These are phyloP conservation scores for Beauveria medogensis DNA, from an alignment of 2,329 filamentous ascomycete species.

Conservation along the genomic window DNA sequence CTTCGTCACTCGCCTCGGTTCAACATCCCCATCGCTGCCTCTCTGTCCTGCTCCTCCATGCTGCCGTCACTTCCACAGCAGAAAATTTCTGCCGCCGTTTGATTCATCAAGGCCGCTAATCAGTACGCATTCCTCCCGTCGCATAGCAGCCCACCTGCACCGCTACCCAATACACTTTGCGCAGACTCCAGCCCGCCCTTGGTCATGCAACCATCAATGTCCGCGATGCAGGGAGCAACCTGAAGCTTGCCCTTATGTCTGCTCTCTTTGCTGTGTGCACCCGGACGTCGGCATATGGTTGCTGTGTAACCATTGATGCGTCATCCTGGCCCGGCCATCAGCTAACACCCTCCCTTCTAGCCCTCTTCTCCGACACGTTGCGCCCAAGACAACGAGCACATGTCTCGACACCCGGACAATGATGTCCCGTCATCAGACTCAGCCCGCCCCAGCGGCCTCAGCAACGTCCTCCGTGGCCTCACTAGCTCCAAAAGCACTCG, in stretches of 20 bases:
- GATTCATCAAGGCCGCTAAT: background rate
- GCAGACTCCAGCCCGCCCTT: background rate
- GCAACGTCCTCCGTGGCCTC: constrained; percentile 56
- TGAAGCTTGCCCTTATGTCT: background rate
- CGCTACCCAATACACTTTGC: constrained; percentile 6
- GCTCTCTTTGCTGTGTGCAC: background rate
- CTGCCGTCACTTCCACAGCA: background rate
- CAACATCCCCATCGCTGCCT: background rate
- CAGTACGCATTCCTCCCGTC: constrained; percentile 4
- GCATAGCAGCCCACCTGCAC: constrained; percentile 6
- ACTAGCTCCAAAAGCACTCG: constrained; percentile 48
- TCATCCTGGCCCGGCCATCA: background rate
- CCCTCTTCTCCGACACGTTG: background rate
- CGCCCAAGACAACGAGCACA: constrained; percentile 35
- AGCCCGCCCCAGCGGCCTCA: constrained; percentile 47
- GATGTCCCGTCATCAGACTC: constrained; percentile 46
- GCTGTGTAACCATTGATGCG: background rate
- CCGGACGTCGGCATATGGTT: background rate
- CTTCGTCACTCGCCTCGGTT: background rate
- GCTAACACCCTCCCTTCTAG: constrained; percentile 4
- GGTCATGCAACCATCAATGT: background rate
- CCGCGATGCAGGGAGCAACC: background rate
- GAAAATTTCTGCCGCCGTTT: background rate
- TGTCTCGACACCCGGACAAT: constrained; percentile 54
- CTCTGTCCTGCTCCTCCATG: background rate